Evolutionary conservation across 2,329 filamentous ascomycete genomes (phyloP).

Genomic region (Scedosporium boydii): DNA sequence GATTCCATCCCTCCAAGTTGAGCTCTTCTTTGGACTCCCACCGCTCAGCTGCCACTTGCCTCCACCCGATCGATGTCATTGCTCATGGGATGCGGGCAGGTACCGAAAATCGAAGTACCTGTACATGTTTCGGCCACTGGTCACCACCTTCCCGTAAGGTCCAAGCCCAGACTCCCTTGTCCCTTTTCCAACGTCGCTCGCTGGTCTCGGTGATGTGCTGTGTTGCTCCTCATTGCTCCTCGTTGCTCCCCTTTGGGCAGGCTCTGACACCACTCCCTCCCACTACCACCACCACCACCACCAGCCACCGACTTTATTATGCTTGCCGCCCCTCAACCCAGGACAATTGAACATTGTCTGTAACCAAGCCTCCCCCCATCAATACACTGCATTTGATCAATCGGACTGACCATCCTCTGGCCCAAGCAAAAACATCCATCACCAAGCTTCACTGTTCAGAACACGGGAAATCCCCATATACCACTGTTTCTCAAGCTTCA

Average conservation of each 20-base stretch:
- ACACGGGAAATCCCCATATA: too few species aligned
- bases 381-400: constrained; percentile 1
- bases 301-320: too few species aligned
- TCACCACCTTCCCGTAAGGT: too few species aligned
- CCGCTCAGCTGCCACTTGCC: constrained; percentile 6
- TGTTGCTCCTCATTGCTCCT: too few species aligned
- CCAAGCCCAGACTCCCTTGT: too few species aligned
- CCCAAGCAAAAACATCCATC: constrained; percentile 9
- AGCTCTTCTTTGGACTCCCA: constrained; percentile 11
- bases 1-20: background rate
- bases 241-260: too few species aligned
- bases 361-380: background rate
- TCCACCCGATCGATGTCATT: background rate
- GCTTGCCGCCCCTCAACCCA: too few species aligned
- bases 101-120: background rate
- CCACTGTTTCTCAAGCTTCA: background rate
- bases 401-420: constrained; percentile 6
- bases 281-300: too few species aligned
- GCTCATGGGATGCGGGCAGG: background rate
- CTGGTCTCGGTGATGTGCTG: too few species aligned
- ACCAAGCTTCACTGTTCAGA: background rate
- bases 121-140: background rate
- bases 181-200: too few species aligned
- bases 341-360: too few species aligned
- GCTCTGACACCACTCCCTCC: too few species aligned